These are phyloP conservation scores for Jackrogersella multiformis DNA, from an alignment of 495 filamentous ascomycete species.

Conservation along the genomic window DNA sequence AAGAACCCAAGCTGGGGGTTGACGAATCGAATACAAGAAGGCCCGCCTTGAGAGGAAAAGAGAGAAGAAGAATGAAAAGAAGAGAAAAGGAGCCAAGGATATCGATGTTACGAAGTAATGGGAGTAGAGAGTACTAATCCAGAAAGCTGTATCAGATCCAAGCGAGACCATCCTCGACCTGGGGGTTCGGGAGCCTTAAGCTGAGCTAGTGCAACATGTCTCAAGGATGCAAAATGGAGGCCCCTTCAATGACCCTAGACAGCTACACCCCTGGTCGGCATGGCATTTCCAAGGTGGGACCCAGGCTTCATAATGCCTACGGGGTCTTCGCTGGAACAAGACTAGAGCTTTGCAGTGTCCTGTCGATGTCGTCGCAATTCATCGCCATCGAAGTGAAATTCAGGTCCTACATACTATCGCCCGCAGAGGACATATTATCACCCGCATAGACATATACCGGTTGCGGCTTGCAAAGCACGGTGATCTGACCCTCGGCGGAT, in stretches of 20 bases:
- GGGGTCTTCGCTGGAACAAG: not conserved
- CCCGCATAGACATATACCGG: too few species aligned
- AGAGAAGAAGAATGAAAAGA: conserved; percentile 40
- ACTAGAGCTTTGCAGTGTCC: not conserved
- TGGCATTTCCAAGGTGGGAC: conserved; percentile 20
- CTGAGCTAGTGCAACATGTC: conserved; percentile 44
- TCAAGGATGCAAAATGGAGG: conserved; percentile 50
- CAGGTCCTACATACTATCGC: not conserved
- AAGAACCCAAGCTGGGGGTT: conserved; percentile 33
- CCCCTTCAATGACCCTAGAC: conserved; percentile 42
- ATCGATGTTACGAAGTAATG: conserved; percentile 35
- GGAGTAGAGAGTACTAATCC: conserved; percentile 43
- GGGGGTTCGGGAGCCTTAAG: conserved; percentile 38
- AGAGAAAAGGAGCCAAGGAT: conserved; percentile 41
- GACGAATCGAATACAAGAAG: conserved; percentile 42
- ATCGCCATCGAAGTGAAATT: not conserved
- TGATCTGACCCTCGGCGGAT: not conserved
- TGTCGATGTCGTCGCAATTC: not conserved
- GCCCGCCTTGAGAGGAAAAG: conserved; percentile 39
- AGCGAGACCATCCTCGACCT: conserved; percentile 38
- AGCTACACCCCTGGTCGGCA: conserved; percentile 17
- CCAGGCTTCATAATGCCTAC: conserved; percentile 5
- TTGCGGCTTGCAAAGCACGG: not conserved
- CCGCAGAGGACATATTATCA: not conserved
- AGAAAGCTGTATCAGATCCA: conserved; percentile 48